These are phyloP conservation scores for Phytopythium sindhum DNA, from an alignment of 352 stramenopile genomes.

Conservation along the genomic window DNA sequence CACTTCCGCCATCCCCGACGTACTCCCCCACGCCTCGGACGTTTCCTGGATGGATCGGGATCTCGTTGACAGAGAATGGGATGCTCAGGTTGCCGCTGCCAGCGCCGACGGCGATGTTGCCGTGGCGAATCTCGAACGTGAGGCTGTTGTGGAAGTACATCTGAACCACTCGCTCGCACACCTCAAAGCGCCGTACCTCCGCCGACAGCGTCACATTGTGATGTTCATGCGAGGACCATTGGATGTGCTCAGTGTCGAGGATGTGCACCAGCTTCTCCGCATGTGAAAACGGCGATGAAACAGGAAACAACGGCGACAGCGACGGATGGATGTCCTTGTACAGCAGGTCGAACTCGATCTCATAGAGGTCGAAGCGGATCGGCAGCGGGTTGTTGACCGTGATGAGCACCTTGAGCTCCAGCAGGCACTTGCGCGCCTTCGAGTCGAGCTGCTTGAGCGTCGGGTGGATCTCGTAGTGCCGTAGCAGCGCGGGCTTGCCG, in stretches of 20 bases:
- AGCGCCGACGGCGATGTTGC: constrained; percentile 48
- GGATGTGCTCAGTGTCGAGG: constrained; percentile 42
- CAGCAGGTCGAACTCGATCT: constrained; percentile 62
- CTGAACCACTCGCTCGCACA: constrained; percentile 58
- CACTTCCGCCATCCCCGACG: neutral
- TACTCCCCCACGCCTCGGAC: constrained; percentile 11
- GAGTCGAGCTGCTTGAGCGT: constrained; percentile 75
- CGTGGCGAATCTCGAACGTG: constrained; percentile 62
- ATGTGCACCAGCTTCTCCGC: constrained; percentile 33
- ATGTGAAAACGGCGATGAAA: neutral
- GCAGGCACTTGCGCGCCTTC: constrained; percentile 60
- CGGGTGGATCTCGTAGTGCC: constrained; percentile 52
- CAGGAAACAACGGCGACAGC: neutral
- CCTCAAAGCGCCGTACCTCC: constrained; percentile 53
- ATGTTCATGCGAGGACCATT: constrained; percentile 58
- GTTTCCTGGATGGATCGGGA: constrained; percentile 52
- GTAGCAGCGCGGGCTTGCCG: constrained; percentile 63
- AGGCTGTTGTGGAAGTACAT: constrained; percentile 67
- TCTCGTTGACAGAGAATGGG: constrained; percentile 61
- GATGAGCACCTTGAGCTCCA: constrained; percentile 68
- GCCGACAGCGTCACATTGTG: constrained; percentile 61
- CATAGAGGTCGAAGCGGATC: constrained; percentile 70
- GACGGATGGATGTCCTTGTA: constrained; percentile 33
- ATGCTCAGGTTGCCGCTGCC: constrained; percentile 70
- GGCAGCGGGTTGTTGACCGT: constrained; percentile 78